Evolutionary conservation across 2,329 filamentous ascomycete genomes (phyloP).

Genomic region (Parastagonospora nodorum): DNA sequence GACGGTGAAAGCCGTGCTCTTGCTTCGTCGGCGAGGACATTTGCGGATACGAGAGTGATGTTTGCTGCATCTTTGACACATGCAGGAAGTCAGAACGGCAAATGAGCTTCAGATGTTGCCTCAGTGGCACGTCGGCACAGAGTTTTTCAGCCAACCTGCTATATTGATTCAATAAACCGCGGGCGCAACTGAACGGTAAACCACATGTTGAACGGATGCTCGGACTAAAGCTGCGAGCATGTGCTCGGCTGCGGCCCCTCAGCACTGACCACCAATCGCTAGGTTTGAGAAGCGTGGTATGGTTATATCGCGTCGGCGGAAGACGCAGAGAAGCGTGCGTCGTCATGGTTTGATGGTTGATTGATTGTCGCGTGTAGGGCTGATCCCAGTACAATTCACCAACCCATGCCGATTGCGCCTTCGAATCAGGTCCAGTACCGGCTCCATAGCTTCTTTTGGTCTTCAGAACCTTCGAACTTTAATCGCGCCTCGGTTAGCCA

Average conservation of each 20-base stretch:
- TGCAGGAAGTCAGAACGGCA: background rate
- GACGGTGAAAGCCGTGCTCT: background rate
- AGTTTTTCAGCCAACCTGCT: background rate
- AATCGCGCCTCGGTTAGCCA: constrained; percentile 49
- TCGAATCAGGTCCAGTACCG: constrained; percentile 71
- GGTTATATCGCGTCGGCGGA: background rate
- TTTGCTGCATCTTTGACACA: background rate
- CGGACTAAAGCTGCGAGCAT: constrained; percentile 25
- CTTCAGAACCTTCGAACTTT: constrained; percentile 69
- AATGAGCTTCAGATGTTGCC: background rate
- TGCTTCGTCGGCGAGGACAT: background rate
- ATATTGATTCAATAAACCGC: constrained; percentile 3
- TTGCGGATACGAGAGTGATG: background rate
- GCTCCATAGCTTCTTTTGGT: constrained; percentile 73
- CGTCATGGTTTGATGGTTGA: constrained; percentile 11
- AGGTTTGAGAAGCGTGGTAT: background rate
- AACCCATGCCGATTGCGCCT: background rate
- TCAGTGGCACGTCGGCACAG: constrained; percentile 2
- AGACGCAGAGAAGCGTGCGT: constrained; percentile 19
- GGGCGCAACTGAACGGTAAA: constrained; percentile 9
- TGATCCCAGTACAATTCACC: constrained; percentile 4
- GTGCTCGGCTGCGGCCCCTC: constrained; percentile 17
- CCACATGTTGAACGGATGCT: constrained; percentile 14
- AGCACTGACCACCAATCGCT: constrained; percentile 11
- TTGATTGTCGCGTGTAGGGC: constrained; percentile 8